Evolutionary conservation across 1,284 basidiomycete genomes (phyloP).

Genomic region (Ceratobasidium sp.): DNA sequence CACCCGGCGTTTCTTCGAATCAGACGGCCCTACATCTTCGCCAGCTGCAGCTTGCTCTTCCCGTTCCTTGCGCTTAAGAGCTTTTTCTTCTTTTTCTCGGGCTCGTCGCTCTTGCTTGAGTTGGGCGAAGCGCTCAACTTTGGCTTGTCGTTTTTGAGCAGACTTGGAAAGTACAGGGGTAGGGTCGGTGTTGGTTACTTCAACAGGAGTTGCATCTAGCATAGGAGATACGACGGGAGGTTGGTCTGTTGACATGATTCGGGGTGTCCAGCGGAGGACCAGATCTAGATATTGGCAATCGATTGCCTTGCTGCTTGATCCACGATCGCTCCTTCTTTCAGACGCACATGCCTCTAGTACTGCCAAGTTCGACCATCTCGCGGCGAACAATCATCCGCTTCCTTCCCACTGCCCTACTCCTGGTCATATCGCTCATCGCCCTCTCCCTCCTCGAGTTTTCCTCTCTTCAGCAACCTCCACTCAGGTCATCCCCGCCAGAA

Average conservation of each 20-base stretch:
- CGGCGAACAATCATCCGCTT: constrained; percentile 30
- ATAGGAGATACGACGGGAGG: constrained; percentile 50
- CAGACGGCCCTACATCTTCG: constrained; percentile 63
- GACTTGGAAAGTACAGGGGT: constrained; percentile 73
- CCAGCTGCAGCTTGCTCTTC: constrained; percentile 61
- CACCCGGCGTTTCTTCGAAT: constrained; percentile 61
- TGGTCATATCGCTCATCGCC: constrained; percentile 29
- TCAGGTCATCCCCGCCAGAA: constrained; percentile 26
- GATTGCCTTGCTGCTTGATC: constrained; percentile 14
- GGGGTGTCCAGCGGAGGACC: background rate
- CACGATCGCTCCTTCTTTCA: constrained; percentile 11
- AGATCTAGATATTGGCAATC: constrained; percentile 28
- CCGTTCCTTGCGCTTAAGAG: constrained; percentile 60
- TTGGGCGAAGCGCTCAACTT: constrained; percentile 72
- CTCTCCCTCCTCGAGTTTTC: constrained; percentile 43
- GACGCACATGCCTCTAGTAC: constrained; percentile 10
- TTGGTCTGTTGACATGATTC: constrained; percentile 26
- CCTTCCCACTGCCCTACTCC: constrained; percentile 35
- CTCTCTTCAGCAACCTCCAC: constrained; percentile 23
- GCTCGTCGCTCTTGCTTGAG: constrained; percentile 81
- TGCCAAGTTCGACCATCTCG: constrained; percentile 27
- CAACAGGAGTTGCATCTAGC: background rate
- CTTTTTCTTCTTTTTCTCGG: constrained; percentile 71
- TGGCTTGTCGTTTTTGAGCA: constrained; percentile 81
- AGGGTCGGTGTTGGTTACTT: constrained; percentile 14